Evolutionary conservation across 2,329 filamentous ascomycete species (phyloP).

Genomic region (Penicillium nordicum): DNA sequence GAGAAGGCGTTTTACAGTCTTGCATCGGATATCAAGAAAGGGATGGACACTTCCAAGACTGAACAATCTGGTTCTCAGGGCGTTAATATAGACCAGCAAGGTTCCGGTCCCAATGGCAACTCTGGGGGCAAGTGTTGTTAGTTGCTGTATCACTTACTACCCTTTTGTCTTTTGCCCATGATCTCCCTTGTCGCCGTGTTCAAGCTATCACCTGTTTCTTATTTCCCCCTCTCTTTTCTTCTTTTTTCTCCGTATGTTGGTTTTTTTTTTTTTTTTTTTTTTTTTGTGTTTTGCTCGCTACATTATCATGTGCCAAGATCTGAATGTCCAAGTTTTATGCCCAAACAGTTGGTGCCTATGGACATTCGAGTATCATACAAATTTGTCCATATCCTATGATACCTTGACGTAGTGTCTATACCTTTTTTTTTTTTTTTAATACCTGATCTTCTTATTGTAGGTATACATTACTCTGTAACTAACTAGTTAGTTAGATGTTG

Average conservation of each 20-base stretch:
- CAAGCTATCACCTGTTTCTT: background rate
- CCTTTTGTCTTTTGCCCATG: background rate
- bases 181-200: background rate
- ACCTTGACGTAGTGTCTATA: background rate
- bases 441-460: no score
- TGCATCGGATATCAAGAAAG: constrained; percentile 96
- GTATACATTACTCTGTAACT: no score
- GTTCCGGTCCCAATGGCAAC: constrained; percentile 49
- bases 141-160: constrained; percentile 18
- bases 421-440: no score
- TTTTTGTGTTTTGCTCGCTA: constrained; percentile 8
- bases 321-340: constrained; percentile 20
- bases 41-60: constrained; percentile 85
- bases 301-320: constrained; percentile 26
- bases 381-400: constrained; percentile 22
- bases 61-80: constrained; percentile 60
- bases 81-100: constrained; percentile 66
- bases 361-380: constrained; percentile 19
- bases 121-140: constrained; percentile 75
- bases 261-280: background rate
- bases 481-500: no score
- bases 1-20: constrained; percentile 97
- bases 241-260: constrained; percentile 4
- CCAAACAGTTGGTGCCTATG: constrained; percentile 13
- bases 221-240: constrained; percentile 1